Percentiles rank a stretch among this genome's conserved stretches.
These are phyloP conservation scores for Aspergillus felis DNA, from an alignment of 2,329 filamentous ascomycete genomes.

Conservation along the genomic window DNA sequence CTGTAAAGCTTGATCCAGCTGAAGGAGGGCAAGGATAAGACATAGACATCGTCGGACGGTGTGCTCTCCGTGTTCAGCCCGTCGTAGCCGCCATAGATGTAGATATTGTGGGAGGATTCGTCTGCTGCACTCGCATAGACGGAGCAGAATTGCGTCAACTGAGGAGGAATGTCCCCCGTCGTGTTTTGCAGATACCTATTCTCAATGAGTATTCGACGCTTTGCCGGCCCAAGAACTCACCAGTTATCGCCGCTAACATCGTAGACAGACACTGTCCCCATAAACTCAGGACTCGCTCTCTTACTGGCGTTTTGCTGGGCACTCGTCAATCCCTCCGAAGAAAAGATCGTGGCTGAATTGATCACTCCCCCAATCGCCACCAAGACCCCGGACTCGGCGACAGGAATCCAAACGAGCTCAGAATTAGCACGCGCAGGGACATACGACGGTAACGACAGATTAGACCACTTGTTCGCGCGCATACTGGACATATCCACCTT, in stretches of 20 bases:
- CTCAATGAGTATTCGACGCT: neutral
- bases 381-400: slow-evolving; percentile 34
- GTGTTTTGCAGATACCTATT: slow-evolving; percentile 42
- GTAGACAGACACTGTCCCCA: slow-evolving; percentile 36
- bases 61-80: slow-evolving; percentile 23
- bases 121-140: slow-evolving; percentile 38
- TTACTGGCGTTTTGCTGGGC: slow-evolving; percentile 14
- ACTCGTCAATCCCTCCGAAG: neutral
- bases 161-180: slow-evolving; percentile 33
- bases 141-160: slow-evolving; percentile 39
- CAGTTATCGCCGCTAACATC: slow-evolving; percentile 29
- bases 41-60: slow-evolving; percentile 44
- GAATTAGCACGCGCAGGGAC: slow-evolving; percentile 58
- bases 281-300: slow-evolving; percentile 29
- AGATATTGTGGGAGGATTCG: slow-evolving; percentile 45
- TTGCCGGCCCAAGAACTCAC: slow-evolving; percentile 11
- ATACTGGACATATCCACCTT: slow-evolving; percentile 57
- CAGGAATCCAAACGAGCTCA: slow-evolving; percentile 60
- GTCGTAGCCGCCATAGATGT: slow-evolving; percentile 48
- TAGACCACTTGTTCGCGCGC: slow-evolving; percentile 52
- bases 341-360: slow-evolving; percentile 19
- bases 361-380: slow-evolving; percentile 38
- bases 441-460: slow-evolving; percentile 48
- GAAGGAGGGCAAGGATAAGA: slow-evolving; percentile 46
- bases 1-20: slow-evolving; percentile 41